Percentiles rank a stretch among this genome's conserved stretches.
phyloP scores from a whole-genome alignment of 306 rosid genomes.

The Gastrolobium bilobum region DNA sequence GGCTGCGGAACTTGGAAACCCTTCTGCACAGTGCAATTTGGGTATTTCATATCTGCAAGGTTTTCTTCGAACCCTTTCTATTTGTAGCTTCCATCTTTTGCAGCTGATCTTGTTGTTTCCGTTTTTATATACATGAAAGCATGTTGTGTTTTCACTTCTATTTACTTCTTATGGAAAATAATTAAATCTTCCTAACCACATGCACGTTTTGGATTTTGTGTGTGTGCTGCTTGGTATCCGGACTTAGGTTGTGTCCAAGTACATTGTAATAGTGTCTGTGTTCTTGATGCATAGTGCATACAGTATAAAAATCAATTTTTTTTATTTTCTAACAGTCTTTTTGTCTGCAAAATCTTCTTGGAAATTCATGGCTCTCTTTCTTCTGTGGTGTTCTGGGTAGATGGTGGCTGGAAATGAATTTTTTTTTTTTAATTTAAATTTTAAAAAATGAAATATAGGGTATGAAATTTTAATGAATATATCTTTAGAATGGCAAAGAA shows the following conservation, averaged over 20 bases:
- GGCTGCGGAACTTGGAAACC: slow-evolving; percentile 79
- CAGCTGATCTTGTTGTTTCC: background rate
- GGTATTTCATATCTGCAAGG: slow-evolving; percentile 88
- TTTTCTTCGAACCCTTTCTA: slow-evolving; percentile 7
- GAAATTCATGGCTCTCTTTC: background rate
- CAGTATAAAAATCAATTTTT: background rate
- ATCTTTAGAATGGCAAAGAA: background rate
- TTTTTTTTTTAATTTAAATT: background rate
- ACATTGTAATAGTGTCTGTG: slow-evolving; percentile 17
- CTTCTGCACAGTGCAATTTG: slow-evolving; percentile 86
- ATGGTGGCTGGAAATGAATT: background rate
- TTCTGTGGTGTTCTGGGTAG: background rate
- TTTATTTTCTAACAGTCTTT: background rate
- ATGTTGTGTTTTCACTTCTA: background rate
- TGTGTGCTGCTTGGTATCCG: background rate
- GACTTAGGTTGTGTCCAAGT: background rate
- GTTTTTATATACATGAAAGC: background rate
- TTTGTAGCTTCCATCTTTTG: background rate
- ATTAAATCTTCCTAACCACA: background rate
- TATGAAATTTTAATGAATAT: slow-evolving; percentile 14
- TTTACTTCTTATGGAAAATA: background rate
- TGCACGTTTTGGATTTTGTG: background rate
- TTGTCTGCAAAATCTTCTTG: background rate
- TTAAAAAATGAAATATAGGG: slow-evolving; percentile 9
- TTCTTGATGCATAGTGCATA: slow-evolving; percentile 3